phyloP scores from a whole-genome alignment of 352 stramenopile species.

The Phytopythium delawarense region DNA sequence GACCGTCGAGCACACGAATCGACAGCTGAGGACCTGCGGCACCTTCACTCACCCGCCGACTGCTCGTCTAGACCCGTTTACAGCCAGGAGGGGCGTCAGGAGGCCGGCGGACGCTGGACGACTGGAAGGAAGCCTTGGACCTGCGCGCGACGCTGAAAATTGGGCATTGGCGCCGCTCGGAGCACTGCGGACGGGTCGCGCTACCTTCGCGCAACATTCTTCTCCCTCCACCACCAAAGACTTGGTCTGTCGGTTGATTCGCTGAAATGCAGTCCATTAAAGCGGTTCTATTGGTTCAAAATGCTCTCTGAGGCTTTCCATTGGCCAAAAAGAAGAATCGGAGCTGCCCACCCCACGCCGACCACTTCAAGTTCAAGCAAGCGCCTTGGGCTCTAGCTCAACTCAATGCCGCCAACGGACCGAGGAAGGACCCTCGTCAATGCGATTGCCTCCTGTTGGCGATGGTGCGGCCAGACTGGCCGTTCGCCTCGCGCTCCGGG shows the following conservation, averaged over 20 bases:
- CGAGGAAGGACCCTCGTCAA: conserved; percentile 16
- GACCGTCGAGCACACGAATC: not conserved
- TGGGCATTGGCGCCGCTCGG: conserved; percentile 6
- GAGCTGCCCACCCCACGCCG: not conserved
- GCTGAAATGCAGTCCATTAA: not conserved
- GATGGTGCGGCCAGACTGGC: conserved; percentile 23
- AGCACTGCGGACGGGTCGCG: not conserved
- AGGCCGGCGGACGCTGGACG: not conserved
- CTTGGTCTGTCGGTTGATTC: not conserved
- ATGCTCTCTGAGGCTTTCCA: not conserved
- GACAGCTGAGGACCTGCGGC: not conserved
- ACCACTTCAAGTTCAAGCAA: not conserved
- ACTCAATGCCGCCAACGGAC: not conserved
- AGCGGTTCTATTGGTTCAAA: not conserved
- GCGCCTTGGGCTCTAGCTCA: not conserved
- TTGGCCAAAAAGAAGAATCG: not conserved
- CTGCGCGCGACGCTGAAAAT: not conserved
- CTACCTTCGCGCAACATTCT: conserved; percentile 9
- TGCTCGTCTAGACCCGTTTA: not conserved
- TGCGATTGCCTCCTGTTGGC: conserved; percentile 61
- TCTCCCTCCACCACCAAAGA: not conserved
- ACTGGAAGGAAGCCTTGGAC: conserved; percentile 5
- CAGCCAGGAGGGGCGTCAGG: not conserved
- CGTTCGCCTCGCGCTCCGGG: conserved; percentile 14
- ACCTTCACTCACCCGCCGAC: not conserved